These are phyloP conservation scores for Russula sp. DNA, from an alignment of 768 basidiomycete species.

Conservation along the genomic window DNA sequence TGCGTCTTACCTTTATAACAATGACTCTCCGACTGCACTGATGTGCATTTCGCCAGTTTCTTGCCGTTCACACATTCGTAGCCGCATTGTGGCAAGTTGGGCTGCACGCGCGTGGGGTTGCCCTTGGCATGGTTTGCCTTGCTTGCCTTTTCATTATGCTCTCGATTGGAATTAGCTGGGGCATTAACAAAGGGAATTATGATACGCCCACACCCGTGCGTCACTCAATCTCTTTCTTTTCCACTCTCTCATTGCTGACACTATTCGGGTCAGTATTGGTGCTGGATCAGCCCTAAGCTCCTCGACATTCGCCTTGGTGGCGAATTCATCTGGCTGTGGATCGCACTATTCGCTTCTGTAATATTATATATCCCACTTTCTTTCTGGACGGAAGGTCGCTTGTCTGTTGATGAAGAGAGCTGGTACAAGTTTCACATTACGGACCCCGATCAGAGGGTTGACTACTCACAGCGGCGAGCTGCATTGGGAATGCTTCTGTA, in stretches of 20 bases:
- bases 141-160: too few species aligned
- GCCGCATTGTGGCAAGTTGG: slow-evolving; percentile 40
- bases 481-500: slow-evolving; percentile 34
- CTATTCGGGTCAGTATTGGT: neutral
- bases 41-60: neutral
- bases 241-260: neutral
- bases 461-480: neutral
- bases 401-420: neutral
- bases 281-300: neutral
- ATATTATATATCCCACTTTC: neutral
- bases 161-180: too few species aligned
- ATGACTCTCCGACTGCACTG: neutral
- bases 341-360: neutral
- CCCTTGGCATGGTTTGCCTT: slow-evolving; percentile 28
- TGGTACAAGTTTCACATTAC: slow-evolving; percentile 29
- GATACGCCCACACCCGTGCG: slow-evolving; percentile 39
- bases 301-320: neutral
- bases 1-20: too few species aligned
- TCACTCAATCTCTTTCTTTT: neutral
- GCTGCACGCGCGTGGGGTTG: slow-evolving; percentile 34
- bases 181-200: slow-evolving; percentile 29
- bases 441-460: slow-evolving; percentile 9
- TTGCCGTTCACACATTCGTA: slow-evolving; percentile 44
- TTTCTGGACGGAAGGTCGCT: slow-evolving; percentile 9
- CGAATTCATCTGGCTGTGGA: slow-evolving; percentile 11